Percentiles rank a stretch among this genome's conserved stretches.
Evolutionary conservation across 2,329 filamentous ascomycete genomes (phyloP).

Genomic region (Aotearoamyces nothofagi): DNA sequence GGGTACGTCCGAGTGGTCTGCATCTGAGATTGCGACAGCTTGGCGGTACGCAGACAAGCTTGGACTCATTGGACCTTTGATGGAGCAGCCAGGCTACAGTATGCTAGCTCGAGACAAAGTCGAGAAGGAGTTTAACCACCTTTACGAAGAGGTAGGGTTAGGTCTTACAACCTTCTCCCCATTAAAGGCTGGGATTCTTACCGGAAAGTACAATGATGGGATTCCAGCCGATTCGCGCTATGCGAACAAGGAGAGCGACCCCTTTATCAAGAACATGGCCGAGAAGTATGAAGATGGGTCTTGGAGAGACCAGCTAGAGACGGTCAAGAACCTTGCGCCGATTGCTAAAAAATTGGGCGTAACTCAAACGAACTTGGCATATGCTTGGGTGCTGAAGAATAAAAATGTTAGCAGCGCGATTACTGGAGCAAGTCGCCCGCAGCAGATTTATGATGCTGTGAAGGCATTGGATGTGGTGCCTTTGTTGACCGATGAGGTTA

Average conservation of each 20-base stretch:
- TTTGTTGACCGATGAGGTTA: constrained; percentile 40
- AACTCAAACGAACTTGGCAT: constrained; percentile 32
- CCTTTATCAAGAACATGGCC: constrained; percentile 27
- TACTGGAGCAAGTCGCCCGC: constrained; percentile 39
- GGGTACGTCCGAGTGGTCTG: constrained; percentile 55
- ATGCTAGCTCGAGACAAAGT: constrained; percentile 45
- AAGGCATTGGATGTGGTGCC: constrained; percentile 34
- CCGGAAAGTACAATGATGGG: constrained; percentile 52
- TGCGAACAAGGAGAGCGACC: constrained; percentile 34
- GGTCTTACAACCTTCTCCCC: constrained; percentile 51
- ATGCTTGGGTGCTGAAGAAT: constrained; percentile 49
- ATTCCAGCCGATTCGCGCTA: constrained; percentile 45
- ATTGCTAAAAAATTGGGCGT: constrained; percentile 50
- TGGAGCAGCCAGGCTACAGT: constrained; percentile 56
- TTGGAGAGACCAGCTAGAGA: constrained; percentile 40
- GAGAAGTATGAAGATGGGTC: constrained; percentile 28
- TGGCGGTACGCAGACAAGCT: constrained; percentile 45
- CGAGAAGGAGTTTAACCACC: constrained; percentile 44
- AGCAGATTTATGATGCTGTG: constrained; percentile 46
- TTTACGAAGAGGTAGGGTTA: constrained; percentile 43
- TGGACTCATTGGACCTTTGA: constrained; percentile 43
- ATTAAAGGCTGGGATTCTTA: constrained; percentile 42
- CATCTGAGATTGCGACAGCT: constrained; percentile 48
- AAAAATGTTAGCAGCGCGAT: constrained; percentile 45
- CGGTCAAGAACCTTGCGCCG: constrained; percentile 41